Base-by-base conservation (phyloP, 2,329 filamentous ascomycete species). In the Sporothrix globosa region DNA sequence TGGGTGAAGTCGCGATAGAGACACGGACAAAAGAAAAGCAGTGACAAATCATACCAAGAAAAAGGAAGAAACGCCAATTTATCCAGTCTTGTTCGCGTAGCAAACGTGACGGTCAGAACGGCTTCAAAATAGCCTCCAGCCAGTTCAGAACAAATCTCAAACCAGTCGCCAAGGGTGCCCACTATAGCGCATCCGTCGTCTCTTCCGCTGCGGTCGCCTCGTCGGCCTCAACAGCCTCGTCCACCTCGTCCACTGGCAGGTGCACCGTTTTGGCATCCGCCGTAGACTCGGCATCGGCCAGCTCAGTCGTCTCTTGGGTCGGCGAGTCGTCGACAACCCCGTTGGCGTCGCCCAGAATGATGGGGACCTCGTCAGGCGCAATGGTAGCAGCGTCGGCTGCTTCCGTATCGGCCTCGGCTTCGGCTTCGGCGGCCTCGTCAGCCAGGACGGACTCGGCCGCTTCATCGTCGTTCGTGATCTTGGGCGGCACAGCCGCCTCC, bases 321-420 rank as follows among this genome's bases (percentile, higher is more conserved):
- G 52, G 56, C 27, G 52, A 24, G 13, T 58, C 65, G 27, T 70
- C 68, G 19, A 60, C 53, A 7, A 67, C 50, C 19, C 53, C 69
- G 5, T 58, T 75, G 0, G 74, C 73, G 46, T 78, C 77, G 9
- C 73, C 76, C 44, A 74, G 66, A 3, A 77, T 69, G 11, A 80
- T 73, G 0, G 81, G 77, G 0, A 77, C 79, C 70, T 82, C 80
- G 48, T 77, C 78, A 9, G 71, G 71, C 2, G 69, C 66, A 9
- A 72, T 44, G 3, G 68, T 72, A 3, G 44, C 71, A 11, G 68
- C 34, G 19, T 56, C 53, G 13, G 70, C 53, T 6, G 50, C 19
- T 14, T 68, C 67, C 24, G 30, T 27, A 4, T 56, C 65, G 4
- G 65, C 65, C 9, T 46, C 63, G n/a, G 61, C 41, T 24, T 60